Percentiles rank a stretch among this genome's conserved stretches.
Evolutionary conservation across 2,329 filamentous ascomycete genomes (phyloP).

Genomic region (Pyrenophora graminea): DNA sequence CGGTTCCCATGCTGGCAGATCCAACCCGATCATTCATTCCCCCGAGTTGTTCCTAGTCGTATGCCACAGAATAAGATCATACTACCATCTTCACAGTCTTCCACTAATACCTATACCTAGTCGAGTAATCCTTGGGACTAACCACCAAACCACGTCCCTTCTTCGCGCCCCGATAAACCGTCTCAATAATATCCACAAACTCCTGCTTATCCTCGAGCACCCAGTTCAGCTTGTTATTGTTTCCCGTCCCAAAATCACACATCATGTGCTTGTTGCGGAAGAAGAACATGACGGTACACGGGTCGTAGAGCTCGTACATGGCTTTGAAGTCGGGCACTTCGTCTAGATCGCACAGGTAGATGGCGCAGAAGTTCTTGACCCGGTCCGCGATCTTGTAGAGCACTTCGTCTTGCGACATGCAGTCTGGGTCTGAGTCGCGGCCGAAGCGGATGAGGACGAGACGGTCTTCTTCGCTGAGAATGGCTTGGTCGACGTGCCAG

Average conservation of each 20-base stretch:
- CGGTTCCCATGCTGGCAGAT: neutral
- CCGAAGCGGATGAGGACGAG: slow-evolving; percentile 94
- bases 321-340: slow-evolving; percentile 70
- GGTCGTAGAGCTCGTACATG: slow-evolving; percentile 92
- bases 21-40: no score
- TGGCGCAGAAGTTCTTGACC: slow-evolving; percentile 84
- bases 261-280: slow-evolving; percentile 99
- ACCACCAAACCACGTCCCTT: slow-evolving; percentile 96
- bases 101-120: slow-evolving; percentile 67
- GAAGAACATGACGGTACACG: slow-evolving; percentile 96
- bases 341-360: slow-evolving; percentile 89
- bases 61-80: no score
- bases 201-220: slow-evolving; percentile 97
- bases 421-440: slow-evolving; percentile 80
- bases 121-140: slow-evolving; percentile 83
- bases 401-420: slow-evolving; percentile 85
- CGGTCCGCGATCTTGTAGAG: slow-evolving; percentile 92
- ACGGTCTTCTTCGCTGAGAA: slow-evolving; percentile 76
- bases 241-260: slow-evolving; percentile 93
- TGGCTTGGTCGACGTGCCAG: slow-evolving; percentile 98
- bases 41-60: no score
- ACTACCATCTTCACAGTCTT: no score
- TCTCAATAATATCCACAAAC: slow-evolving; percentile 97
- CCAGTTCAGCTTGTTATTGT: slow-evolving; percentile 99
- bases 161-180: slow-evolving; percentile 96